Conservation (phyloP, 2,329 filamentous ascomycete genomes). For the Colletotrichum noveboracense region DNA sequence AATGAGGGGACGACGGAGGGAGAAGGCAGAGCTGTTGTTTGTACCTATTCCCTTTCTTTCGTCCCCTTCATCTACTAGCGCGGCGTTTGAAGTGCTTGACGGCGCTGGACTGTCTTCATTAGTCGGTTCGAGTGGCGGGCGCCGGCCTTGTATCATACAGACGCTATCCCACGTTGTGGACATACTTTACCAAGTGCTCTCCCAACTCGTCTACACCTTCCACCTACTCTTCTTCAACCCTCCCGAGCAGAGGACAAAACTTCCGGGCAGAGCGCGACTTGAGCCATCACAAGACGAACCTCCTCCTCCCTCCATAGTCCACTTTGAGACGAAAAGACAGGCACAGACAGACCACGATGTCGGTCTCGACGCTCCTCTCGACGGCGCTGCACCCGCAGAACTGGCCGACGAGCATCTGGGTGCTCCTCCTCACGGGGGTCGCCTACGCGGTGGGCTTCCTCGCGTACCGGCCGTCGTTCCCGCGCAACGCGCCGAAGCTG, state of each 20-base stretch:
- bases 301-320: not conserved
- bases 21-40: not conserved
- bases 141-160: not conserved
- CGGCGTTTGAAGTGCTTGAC: not conserved
- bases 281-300: not conserved
- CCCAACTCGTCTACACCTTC: not conserved
- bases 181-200: not conserved
- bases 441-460: constrained; percentile 15
- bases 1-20: not conserved
- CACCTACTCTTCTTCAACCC: accelerated
- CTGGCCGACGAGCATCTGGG: constrained; percentile 24
- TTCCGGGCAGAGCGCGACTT: not conserved
- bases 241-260: not conserved
- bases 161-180: not conserved
- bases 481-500: constrained; percentile 27
- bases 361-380: not conserved
- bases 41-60: not conserved
- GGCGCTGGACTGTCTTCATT: not conserved
- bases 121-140: not conserved
- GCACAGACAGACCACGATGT: not conserved
- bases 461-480: constrained; percentile 25
- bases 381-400: constrained; percentile 10
- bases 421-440: constrained; percentile 20
- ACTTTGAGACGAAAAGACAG: not conserved
- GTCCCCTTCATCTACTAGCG: not conserved